Percentiles rank a stretch among this genome's conserved stretches.
Conservation (phyloP, 2,329 filamentous ascomycete genomes). For the Elsinoe fawcettii region DNA sequence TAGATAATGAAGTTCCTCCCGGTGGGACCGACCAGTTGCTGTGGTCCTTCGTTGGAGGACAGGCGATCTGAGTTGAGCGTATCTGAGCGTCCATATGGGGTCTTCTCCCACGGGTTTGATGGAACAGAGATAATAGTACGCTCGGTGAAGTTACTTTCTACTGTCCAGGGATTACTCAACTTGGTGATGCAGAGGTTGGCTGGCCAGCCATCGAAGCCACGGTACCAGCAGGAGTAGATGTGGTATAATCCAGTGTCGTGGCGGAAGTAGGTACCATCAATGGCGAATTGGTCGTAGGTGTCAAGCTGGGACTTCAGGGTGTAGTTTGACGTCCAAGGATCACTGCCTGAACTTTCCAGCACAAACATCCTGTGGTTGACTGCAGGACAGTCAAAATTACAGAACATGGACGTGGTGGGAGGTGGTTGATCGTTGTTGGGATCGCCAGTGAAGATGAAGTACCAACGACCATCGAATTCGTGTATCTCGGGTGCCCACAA, state of each 20-base stretch:
- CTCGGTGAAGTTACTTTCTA: conserved; percentile 39
- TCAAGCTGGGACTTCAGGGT: conserved; percentile 40
- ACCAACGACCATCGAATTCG: conserved; percentile 40
- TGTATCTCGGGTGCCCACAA: conserved; percentile 47
- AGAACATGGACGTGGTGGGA: conserved; percentile 42
- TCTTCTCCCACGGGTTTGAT: conserved; percentile 45
- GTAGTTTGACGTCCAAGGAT: conserved; percentile 41
- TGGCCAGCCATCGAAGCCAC: conserved; percentile 43
- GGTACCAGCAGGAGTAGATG: conserved; percentile 37
- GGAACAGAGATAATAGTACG: conserved; percentile 42
- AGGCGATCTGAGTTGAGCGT: conserved; percentile 35
- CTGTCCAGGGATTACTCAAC: conserved; percentile 42
- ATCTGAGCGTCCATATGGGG: conserved; percentile 40
- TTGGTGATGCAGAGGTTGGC: conserved; percentile 48
- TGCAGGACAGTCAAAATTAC: conserved; percentile 43
- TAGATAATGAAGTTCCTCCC: conserved; percentile 45
- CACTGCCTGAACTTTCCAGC: conserved; percentile 35
- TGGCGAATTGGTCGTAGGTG: conserved; percentile 47
- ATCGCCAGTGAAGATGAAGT: conserved; percentile 47
- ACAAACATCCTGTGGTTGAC: conserved; percentile 48
- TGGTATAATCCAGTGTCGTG: conserved; percentile 36
- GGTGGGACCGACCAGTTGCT: conserved; percentile 44
- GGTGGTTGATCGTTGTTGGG: conserved; percentile 40
- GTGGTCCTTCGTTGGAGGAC: conserved; percentile 43
- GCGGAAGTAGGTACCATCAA: conserved; percentile 47